These are phyloP conservation scores for Solanum hybrid DNA, from an alignment of 305 asterid species.

Conservation along the genomic window DNA sequence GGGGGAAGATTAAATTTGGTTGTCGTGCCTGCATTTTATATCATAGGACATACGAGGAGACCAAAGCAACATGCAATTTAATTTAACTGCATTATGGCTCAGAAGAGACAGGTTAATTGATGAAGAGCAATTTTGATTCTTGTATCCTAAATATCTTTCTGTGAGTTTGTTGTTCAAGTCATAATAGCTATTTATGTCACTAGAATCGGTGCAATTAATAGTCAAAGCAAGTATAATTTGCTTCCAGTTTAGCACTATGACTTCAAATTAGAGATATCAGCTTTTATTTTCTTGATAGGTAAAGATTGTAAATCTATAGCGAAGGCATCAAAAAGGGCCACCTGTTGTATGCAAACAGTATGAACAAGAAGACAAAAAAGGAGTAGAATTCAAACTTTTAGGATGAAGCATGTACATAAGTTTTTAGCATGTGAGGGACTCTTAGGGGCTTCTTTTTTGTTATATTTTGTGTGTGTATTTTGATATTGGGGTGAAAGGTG, in stretches of 20 bases:
- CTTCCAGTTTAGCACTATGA: not conserved
- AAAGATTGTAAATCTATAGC: not conserved
- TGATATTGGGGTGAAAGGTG: not conserved
- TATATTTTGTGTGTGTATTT: not conserved
- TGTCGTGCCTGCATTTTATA: not conserved
- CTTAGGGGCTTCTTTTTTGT: not conserved
- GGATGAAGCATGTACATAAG: not conserved
- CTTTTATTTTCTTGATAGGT: not conserved
- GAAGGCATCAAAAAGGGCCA: not conserved
- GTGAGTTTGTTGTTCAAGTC: not conserved
- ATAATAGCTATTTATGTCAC: not conserved
- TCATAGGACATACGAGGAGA: not conserved
- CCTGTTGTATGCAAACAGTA: not conserved
- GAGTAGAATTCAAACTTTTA: not conserved
- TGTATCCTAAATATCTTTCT: not conserved
- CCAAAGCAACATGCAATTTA: not conserved
- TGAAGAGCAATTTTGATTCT: not conserved
- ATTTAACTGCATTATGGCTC: not conserved
- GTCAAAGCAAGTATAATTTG: not conserved
- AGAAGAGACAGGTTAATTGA: not conserved
- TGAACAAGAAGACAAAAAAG: not conserved
- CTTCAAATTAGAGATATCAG: not conserved
- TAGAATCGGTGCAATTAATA: not conserved
- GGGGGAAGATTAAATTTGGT: not conserved
- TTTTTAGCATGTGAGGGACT: not conserved